Base-by-base conservation (phyloP, 495 filamentous ascomycete species). In the Cryomyces antarcticus region DNA sequence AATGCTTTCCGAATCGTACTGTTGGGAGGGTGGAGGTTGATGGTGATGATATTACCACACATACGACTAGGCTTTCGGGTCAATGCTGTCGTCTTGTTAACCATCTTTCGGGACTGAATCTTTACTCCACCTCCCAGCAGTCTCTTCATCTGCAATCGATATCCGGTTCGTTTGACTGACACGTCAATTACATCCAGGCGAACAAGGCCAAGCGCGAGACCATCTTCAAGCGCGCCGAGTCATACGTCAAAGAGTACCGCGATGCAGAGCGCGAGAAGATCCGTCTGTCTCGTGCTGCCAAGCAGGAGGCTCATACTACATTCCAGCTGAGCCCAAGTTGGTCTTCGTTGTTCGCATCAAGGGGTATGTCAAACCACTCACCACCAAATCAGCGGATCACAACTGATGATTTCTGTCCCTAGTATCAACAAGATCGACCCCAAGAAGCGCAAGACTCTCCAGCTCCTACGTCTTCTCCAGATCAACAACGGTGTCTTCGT, bases 401-500 rank as follows among this genome's bases (percentile, higher is more conserved):
- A 7, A 35, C 24, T n/a, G n/a, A 17, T 10, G 12, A 10, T 12
- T 42, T 27, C 41, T 7, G 36, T 34, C 13, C 17, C 17, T 44
- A 79, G 89, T 93, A 97, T 97, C 85, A 96, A 96, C 80, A 96
- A 97, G 80, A 96, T 97, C 54, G 75, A 89, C 61, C 89, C 89
- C 58, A 96, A 97, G 80, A 92, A 92, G 66, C 85, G 92, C 71
- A 96, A 97, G 80, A 96, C 94, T 59, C 77, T 97, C 50, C 89
- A 96, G 69, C 82, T 97, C 37, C 86, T 97, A 61, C 88, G 89
- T 70, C 82, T 97, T 51, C 78, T 96, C 60, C 89, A 97, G 72
- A 96, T 97, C 80, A 97, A 97, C 85, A 95, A 89, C 67, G 92
- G 88, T 68, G 82, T 93, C 67, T 97, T 97, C 69, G 69, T 97